Conservation (phyloP, 2,329 filamentous ascomycete genomes). For the Dryadomyces sulphureus region DNA sequence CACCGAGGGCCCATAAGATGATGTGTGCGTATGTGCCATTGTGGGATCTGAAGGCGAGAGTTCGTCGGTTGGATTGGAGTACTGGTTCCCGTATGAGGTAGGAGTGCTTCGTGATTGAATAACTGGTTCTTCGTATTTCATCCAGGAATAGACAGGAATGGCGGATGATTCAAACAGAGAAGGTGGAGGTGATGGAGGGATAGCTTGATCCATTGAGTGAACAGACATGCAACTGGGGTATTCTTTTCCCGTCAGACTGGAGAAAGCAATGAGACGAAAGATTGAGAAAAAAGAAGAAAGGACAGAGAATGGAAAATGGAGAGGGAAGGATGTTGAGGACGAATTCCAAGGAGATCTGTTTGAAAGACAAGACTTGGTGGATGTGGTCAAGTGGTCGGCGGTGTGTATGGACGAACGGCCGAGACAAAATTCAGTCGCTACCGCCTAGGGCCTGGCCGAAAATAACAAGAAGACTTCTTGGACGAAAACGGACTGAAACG, state of each 20-base stretch:
- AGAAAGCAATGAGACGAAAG: not conserved
- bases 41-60: slow-evolving; percentile 15
- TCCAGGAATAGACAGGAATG: slow-evolving; percentile 26
- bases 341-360: not conserved
- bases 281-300: not conserved
- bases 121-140: slow-evolving; percentile 26
- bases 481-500: slow-evolving; percentile 1
- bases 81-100: slow-evolving; percentile 22
- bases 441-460: not conserved
- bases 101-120: slow-evolving; percentile 15
- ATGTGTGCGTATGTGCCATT: slow-evolving; percentile 17
- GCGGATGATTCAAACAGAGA: slow-evolving; percentile 22
- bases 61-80: slow-evolving; percentile 19
- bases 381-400: not conserved
- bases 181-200: slow-evolving; percentile 30
- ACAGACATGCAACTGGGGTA: not conserved
- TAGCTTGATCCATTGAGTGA: slow-evolving; percentile 21
- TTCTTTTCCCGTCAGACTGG: not conserved
- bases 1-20: slow-evolving; percentile 8
- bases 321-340: not conserved
- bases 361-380: not conserved
- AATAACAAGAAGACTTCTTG: not conserved
- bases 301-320: not conserved
- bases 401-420: not conserved
- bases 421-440: not conserved